Evolutionary conservation across 805 yeast species (phyloP).

Genomic region (Lipomyces kockii): DNA sequence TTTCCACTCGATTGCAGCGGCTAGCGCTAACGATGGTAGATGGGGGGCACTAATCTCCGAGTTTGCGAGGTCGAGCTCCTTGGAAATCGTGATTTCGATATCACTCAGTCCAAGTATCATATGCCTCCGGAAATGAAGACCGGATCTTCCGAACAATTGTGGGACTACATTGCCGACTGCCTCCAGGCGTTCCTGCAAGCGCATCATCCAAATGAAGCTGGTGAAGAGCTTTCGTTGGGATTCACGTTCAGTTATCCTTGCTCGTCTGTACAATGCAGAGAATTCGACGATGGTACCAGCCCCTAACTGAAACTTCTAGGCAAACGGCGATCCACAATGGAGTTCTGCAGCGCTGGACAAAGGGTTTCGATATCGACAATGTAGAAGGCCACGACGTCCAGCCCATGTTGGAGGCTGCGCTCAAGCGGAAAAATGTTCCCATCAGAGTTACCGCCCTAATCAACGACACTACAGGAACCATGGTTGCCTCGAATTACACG

Average conservation of each 20-base stretch:
- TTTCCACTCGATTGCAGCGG: not conserved
- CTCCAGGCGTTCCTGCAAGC: slow-evolving; percentile 70
- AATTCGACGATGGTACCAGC: not conserved
- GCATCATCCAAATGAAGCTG: slow-evolving; percentile 65
- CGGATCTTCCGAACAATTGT: slow-evolving; percentile 72
- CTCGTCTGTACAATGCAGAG: slow-evolving; percentile 27
- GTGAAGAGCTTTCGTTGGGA: slow-evolving; percentile 73
- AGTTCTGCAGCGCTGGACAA: slow-evolving; percentile 92
- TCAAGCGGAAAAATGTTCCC: slow-evolving; percentile 68
- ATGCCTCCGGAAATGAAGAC: slow-evolving; percentile 73
- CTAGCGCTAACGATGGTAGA: slow-evolving; percentile 35
- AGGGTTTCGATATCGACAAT: slow-evolving; percentile 90
- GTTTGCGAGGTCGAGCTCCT: slow-evolving; percentile 83
- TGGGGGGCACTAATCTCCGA: slow-evolving; percentile 97
- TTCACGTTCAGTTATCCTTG: slow-evolving; percentile 92
- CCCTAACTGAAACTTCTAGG: not conserved
- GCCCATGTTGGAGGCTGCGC: slow-evolving; percentile 81
- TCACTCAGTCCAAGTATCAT: slow-evolving; percentile 82
- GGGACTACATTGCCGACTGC: slow-evolving; percentile 84
- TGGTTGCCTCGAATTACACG: slow-evolving; percentile 92
- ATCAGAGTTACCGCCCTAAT: slow-evolving; percentile 88
- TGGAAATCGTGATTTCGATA: slow-evolving; percentile 84
- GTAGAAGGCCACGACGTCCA: slow-evolving; percentile 96
- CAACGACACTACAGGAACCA: slow-evolving; percentile 96
- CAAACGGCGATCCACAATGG: slow-evolving; percentile 87